These are phyloP conservation scores for Urtica urens DNA, from an alignment of 306 rosid genomes.

Conservation along the genomic window DNA sequence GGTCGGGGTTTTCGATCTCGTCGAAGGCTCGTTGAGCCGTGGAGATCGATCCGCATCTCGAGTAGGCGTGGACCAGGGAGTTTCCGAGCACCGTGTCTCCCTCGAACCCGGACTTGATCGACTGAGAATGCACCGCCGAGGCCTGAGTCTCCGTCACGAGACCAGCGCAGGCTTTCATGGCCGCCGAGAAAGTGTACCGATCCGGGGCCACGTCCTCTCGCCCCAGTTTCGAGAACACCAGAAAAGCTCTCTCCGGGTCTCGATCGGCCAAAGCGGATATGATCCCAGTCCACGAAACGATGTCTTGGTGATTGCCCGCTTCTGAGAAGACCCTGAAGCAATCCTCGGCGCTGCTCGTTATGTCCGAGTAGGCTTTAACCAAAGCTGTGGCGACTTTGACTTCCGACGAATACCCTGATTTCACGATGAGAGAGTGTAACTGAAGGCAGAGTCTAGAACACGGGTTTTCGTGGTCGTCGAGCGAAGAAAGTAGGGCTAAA, in stretches of 20 bases:
- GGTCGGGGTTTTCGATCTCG: conserved; percentile 37
- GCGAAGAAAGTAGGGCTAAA: conserved; percentile 49
- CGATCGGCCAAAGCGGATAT: conserved; percentile 50
- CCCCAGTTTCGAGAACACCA: conserved; percentile 48
- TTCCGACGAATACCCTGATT: conserved; percentile 42
- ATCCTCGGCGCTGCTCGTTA: conserved; percentile 43
- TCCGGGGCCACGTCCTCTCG: conserved; percentile 48
- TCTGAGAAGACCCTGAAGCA: conserved; percentile 64
- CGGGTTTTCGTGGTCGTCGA: conserved; percentile 17
- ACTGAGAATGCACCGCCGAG: conserved; percentile 47
- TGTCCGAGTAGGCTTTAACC: conserved; percentile 53
- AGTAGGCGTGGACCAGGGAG: conserved; percentile 81
- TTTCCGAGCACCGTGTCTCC: conserved; percentile 50
- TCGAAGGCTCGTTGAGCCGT: conserved; percentile 50
- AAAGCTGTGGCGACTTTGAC: conserved; percentile 64
- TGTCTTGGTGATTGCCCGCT: conserved; percentile 40
- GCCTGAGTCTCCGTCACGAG: conserved; percentile 54
- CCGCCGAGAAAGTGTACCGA: conserved; percentile 62
- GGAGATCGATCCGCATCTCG: conserved; percentile 63
- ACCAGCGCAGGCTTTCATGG: conserved; percentile 66
- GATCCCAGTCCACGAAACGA: conserved; percentile 78
- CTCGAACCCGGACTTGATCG: conserved; percentile 53
- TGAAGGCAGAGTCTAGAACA: conserved; percentile 38
- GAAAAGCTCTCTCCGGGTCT: conserved; percentile 61
- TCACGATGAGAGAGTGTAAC: conserved; percentile 55